phyloP scores from a whole-genome alignment of 441 rosid species.

The Erysimum cheiri region DNA sequence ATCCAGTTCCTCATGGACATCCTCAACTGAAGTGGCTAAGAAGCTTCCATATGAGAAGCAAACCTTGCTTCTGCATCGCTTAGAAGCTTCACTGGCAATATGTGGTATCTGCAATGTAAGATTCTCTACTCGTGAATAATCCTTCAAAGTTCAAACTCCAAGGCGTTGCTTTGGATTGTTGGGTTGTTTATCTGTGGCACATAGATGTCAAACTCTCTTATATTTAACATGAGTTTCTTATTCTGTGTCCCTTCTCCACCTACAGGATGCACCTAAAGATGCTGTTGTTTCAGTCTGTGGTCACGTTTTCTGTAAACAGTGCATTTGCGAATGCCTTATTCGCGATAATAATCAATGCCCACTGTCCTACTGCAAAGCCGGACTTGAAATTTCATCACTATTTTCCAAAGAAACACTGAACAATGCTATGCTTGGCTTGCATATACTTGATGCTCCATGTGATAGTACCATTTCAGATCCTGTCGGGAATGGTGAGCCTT shows the following conservation, averaged over 20 bases:
- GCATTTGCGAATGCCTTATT: constrained; percentile 71
- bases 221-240: constrained; percentile 9
- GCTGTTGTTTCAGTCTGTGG: constrained; percentile 82
- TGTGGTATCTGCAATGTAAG: constrained; percentile 89
- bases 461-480: constrained; percentile 49
- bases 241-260: constrained; percentile 22
- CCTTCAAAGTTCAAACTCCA: constrained; percentile 5
- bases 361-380: constrained; percentile 57
- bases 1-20: constrained; percentile 54
- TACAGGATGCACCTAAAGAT: constrained; percentile 85
- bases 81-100: constrained; percentile 73
- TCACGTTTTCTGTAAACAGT: constrained; percentile 87
- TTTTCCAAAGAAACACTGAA: constrained; percentile 61
- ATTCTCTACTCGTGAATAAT: neutral
- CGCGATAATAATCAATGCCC: constrained; percentile 81
- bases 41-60: constrained; percentile 39
- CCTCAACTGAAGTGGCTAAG: constrained; percentile 65
- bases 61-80: constrained; percentile 44
- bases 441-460: constrained; percentile 38
- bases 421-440: constrained; percentile 44
- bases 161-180: constrained; percentile 16
- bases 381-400: constrained; percentile 55
- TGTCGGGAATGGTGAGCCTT: constrained; percentile 41
- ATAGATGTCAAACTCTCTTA: constrained; percentile 2
- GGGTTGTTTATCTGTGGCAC: neutral